These are phyloP conservation scores for Sparassis latifolia DNA, from an alignment of 1,284 basidiomycete species.

Conservation along the genomic window DNA sequence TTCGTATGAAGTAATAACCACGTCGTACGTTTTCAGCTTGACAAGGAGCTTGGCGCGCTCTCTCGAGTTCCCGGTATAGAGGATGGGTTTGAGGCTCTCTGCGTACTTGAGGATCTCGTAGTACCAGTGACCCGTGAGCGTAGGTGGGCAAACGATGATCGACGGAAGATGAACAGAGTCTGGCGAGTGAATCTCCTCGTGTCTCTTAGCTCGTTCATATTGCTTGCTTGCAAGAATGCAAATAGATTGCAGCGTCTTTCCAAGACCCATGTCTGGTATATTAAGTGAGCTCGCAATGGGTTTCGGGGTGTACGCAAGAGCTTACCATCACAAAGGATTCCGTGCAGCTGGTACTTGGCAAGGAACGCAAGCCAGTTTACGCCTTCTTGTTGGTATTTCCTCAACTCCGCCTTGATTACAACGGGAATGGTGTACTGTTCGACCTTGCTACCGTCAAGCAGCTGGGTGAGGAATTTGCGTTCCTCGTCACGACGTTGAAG, in stretches of 20 bases:
- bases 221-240: slow-evolving; percentile 96
- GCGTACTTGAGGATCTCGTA: slow-evolving; percentile 96
- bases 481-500: slow-evolving; percentile 84
- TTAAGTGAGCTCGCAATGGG: too few relatives aligned
- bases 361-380: slow-evolving; percentile 99
- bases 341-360: slow-evolving; percentile 95
- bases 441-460: slow-evolving; percentile 93
- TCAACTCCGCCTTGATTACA: slow-evolving; percentile 87
- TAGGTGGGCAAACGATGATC: slow-evolving; percentile 94
- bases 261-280: slow-evolving; percentile 89
- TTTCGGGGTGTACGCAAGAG: not conserved
- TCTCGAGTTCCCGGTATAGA: slow-evolving; percentile 88
- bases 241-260: slow-evolving; percentile 97
- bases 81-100: slow-evolving; percentile 77
- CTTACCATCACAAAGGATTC: slow-evolving; percentile 95
- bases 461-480: slow-evolving; percentile 88
- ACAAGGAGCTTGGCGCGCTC: slow-evolving; percentile 73
- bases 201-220: slow-evolving; percentile 73
- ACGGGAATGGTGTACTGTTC: slow-evolving; percentile 89
- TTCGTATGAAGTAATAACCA: slow-evolving; percentile 97
- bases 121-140: slow-evolving; percentile 97
- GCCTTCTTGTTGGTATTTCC: slow-evolving; percentile 97
- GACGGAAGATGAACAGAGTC: slow-evolving; percentile 89
- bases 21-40: slow-evolving; percentile 71
- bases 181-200: slow-evolving; percentile 63